phyloP scores from a whole-genome alignment of 257 asterid genomes.

The Plectranthus barbatus region DNA sequence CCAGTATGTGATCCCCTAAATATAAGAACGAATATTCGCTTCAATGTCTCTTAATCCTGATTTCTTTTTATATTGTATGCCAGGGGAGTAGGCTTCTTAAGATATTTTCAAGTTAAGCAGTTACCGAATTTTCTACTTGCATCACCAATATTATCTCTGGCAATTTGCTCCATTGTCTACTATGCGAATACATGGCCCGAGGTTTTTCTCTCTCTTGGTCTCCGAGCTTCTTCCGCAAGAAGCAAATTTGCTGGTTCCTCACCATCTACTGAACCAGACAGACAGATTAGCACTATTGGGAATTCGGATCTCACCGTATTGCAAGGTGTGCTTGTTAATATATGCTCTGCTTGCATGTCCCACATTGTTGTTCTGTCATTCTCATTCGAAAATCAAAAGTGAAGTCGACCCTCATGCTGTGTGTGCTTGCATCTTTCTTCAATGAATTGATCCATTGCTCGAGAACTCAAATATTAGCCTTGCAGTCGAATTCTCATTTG shows the following conservation, averaged over 20 bases:
- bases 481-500: too few relatives aligned
- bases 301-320: slow-evolving; percentile 16
- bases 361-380: too few relatives aligned
- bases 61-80: slow-evolving; percentile 13
- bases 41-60: slow-evolving; percentile 7
- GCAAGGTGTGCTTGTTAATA: slow-evolving; percentile 40
- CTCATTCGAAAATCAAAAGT: too few relatives aligned
- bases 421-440: too few relatives aligned
- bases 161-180: slow-evolving; percentile 58
- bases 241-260: slow-evolving; percentile 27
- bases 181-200: slow-evolving; percentile 65
- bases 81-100: slow-evolving; percentile 96
- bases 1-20: slow-evolving; percentile 2
- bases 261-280: slow-evolving; percentile 17
- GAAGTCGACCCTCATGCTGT: too few relatives aligned
- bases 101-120: slow-evolving; percentile 81
- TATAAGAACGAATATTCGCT: neutral
- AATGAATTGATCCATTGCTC: too few relatives aligned
- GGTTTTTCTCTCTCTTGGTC: slow-evolving; percentile 69
- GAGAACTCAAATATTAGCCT: too few relatives aligned
- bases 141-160: slow-evolving; percentile 70
- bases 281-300: slow-evolving; percentile 19
- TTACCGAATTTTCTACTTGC: slow-evolving; percentile 90
- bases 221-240: slow-evolving; percentile 28
- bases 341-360: neutral